Percentiles rank a stretch among this genome's conserved stretches.
phyloP scores from a whole-genome alignment of 306 rosid species.

The Quercus alba region DNA sequence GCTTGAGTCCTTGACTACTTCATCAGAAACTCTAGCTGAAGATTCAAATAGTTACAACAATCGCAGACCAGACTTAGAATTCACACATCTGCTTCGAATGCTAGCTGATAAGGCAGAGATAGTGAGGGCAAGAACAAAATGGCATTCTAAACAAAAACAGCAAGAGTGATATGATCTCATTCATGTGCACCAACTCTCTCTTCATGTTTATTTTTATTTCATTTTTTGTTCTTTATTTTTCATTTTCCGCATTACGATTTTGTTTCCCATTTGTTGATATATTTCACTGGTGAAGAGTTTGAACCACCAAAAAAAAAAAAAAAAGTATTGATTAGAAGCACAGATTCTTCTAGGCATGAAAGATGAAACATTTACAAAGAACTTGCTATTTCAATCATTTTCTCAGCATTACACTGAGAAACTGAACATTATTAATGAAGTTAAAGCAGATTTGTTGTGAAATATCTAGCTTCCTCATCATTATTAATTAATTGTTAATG shows the following conservation, averaged over 20 bases:
- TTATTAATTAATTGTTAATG: too few species aligned
- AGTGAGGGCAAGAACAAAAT: conserved; percentile 77
- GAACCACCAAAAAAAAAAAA: not conserved
- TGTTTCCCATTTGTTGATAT: not conserved
- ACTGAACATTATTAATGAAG: too few species aligned
- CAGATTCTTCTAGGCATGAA: not conserved
- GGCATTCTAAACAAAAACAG: conserved; percentile 41
- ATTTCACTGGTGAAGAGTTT: not conserved
- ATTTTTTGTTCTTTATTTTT: not conserved
- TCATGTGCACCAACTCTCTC: not conserved
- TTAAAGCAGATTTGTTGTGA: too few species aligned
- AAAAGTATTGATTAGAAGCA: not conserved
- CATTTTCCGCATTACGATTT: not conserved
- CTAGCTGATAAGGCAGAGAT: conserved; percentile 58
- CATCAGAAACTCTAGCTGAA: conserved; percentile 36
- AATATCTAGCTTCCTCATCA: too few species aligned
- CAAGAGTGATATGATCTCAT: not conserved
- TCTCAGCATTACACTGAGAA: too few species aligned
- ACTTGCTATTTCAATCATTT: not conserved
- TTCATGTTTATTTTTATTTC: not conserved
- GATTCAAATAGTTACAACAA: conserved; percentile 33
- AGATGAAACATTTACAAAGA: not conserved
- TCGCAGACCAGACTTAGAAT: conserved; percentile 43
- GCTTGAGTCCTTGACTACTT: conserved; percentile 73
- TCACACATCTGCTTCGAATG: conserved; percentile 84